These are phyloP conservation scores for Microbotryum lychnidis-dioicae DNA, from an alignment of 1,284 basidiomycete species.

Conservation along the genomic window DNA sequence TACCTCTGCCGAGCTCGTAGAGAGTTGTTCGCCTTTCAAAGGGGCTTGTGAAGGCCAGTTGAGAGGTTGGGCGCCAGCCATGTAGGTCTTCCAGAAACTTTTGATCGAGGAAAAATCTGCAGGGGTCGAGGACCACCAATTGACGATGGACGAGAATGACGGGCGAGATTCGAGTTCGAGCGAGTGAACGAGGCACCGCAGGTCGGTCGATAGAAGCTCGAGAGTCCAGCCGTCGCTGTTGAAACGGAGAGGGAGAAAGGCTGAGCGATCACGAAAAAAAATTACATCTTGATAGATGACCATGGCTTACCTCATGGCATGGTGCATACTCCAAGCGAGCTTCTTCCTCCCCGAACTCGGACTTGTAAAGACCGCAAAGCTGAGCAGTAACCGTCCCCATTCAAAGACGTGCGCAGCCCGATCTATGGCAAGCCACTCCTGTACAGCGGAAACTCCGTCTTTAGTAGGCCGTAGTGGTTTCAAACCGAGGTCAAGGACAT, in stretches of 20 bases:
- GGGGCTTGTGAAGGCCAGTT: slow-evolving; percentile 17
- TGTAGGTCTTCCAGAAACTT: slow-evolving; percentile 27
- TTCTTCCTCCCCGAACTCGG: slow-evolving; percentile 4
- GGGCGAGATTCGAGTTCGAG: slow-evolving; percentile 12
- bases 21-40: slow-evolving; percentile 17
- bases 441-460: background rate
- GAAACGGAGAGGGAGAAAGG: no score
- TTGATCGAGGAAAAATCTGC: background rate
- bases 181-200: slow-evolving; percentile 23
- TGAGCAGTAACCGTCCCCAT: slow-evolving; percentile 28
- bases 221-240: slow-evolving; percentile 34
- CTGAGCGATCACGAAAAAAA: no score
- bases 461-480: background rate
- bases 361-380: slow-evolving; percentile 24
- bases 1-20: slow-evolving; percentile 15
- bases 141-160: slow-evolving; percentile 21
- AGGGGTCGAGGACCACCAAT: slow-evolving; percentile 20
- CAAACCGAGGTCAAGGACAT: no score
- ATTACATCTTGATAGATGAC: background rate
- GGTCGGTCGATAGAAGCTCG: slow-evolving; percentile 32
- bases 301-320: slow-evolving; percentile 25
- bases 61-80: slow-evolving; percentile 16
- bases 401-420: slow-evolving; percentile 17
- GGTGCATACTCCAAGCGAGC: slow-evolving; percentile 32
- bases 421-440: slow-evolving; percentile 26